These are phyloP conservation scores for Pythium aphanidermatum DNA, from an alignment of 352 stramenopile species.

Conservation along the genomic window DNA sequence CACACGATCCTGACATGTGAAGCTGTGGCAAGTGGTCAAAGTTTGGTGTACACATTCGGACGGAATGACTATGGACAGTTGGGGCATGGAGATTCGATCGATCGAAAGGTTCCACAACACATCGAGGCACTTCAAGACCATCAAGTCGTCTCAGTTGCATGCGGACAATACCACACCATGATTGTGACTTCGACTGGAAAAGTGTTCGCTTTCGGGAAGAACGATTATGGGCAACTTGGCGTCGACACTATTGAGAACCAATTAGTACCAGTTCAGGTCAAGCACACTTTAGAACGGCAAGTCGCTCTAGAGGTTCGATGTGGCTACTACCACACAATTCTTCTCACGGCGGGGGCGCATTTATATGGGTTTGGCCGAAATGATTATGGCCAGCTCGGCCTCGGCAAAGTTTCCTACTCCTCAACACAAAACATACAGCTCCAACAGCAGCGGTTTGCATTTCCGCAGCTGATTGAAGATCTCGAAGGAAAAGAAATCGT, in stretches of 20 bases:
- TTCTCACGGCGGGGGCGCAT: slow-evolving; percentile 56
- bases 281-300: slow-evolving; percentile 55
- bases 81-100: slow-evolving; percentile 83
- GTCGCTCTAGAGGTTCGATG: slow-evolving; percentile 74
- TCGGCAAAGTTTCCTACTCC: slow-evolving; percentile 43
- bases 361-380: slow-evolving; percentile 90
- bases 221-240: slow-evolving; percentile 92
- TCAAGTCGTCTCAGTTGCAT: slow-evolving; percentile 70
- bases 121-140: slow-evolving; percentile 60
- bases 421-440: slow-evolving; percentile 46
- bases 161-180: slow-evolving; percentile 90
- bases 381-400: slow-evolving; percentile 91
- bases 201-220: slow-evolving; percentile 89
- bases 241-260: slow-evolving; percentile 72
- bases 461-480: slow-evolving; percentile 50
- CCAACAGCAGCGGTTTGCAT: slow-evolving; percentile 62
- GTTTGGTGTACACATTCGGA: slow-evolving; percentile 82
- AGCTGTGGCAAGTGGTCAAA: slow-evolving; percentile 10
- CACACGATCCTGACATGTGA: slow-evolving; percentile 85
- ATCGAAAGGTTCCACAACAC: slow-evolving; percentile 78
- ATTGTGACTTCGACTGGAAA: slow-evolving; percentile 61
- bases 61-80: slow-evolving; percentile 92
- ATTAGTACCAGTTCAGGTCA: slow-evolving; percentile 42
- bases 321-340: slow-evolving; percentile 91
- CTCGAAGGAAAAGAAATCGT: slow-evolving; percentile 83